These are phyloP conservation scores for Linderina pennispora DNA, from an alignment of 192 early-diverging fungal species.

Conservation along the genomic window DNA sequence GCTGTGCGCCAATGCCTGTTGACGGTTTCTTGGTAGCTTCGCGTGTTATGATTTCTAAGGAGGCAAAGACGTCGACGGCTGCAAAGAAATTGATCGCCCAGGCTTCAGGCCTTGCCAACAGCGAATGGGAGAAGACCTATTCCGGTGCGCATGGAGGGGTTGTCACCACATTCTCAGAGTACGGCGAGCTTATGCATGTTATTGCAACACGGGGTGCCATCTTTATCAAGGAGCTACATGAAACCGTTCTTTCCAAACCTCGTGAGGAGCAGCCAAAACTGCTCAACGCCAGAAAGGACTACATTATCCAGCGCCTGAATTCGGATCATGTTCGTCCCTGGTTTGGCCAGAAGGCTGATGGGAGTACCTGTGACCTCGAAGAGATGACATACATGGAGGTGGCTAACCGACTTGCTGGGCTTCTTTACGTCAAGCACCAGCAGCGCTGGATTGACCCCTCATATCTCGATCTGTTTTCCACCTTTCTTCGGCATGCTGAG, in stretches of 20 bases:
- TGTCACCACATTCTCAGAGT: conserved; percentile 78
- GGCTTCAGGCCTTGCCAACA: conserved; percentile 72
- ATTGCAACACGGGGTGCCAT: conserved; percentile 79
- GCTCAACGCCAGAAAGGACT: conserved; percentile 76
- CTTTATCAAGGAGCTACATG: conserved; percentile 77
- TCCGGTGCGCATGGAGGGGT: conserved; percentile 71
- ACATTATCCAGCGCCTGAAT: conserved; percentile 83
- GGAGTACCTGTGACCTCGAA: conserved; percentile 68
- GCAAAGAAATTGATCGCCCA: conserved; percentile 86
- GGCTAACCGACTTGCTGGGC: conserved; percentile 69
- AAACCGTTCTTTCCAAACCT: conserved; percentile 74
- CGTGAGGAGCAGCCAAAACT: conserved; percentile 71
- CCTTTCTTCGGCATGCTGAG: too few relatives aligned
- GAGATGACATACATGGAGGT: conserved; percentile 93
- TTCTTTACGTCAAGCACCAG: conserved; percentile 69
- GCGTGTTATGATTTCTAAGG: conserved; percentile 90
- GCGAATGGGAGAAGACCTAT: conserved; percentile 87
- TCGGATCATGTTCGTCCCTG: conserved; percentile 87
- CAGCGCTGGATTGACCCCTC: conserved; percentile 74
- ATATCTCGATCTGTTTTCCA: conserved; percentile 61
- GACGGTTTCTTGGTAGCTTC: conserved; percentile 93
- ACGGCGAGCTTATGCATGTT: conserved; percentile 93
- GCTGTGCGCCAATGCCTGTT: conserved; percentile 89
- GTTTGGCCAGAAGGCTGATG: conserved; percentile 82
- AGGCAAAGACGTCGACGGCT: conserved; percentile 66